Percentiles rank a stretch among this genome's conserved stretches.
These are phyloP conservation scores for Monascus ruber DNA, from an alignment of 2,329 filamentous ascomycete species.

Conservation along the genomic window DNA sequence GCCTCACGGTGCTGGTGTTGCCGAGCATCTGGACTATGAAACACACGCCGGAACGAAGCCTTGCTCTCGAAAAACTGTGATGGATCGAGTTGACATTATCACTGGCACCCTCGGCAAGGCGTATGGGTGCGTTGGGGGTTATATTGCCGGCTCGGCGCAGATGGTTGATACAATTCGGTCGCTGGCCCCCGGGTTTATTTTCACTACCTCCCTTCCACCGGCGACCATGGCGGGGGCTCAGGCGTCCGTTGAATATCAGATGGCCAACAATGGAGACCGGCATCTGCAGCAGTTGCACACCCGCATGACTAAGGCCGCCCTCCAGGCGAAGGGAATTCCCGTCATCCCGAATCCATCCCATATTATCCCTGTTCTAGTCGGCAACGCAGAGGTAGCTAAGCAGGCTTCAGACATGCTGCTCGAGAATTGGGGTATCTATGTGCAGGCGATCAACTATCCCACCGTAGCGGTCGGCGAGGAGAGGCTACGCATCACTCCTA, in stretches of 20 bases:
- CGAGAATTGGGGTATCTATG: constrained; percentile 84
- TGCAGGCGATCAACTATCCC: constrained; percentile 98
- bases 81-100: constrained; percentile 96
- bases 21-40: constrained; percentile 93
- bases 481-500: constrained; percentile 88
- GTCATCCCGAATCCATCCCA: constrained; percentile 97
- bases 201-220: constrained; percentile 91
- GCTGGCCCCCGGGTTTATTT: constrained; percentile 93
- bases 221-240: constrained; percentile 93
- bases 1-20: constrained; percentile 86
- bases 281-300: constrained; percentile 93
- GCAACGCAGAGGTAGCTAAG: constrained; percentile 87
- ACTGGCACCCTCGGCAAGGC: constrained; percentile 95
- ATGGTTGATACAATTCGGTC: constrained; percentile 90
- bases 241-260: constrained; percentile 88
- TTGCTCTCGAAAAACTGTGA: constrained; percentile 59
- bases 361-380: constrained; percentile 87
- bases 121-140: constrained; percentile 93
- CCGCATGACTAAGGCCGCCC: constrained; percentile 77
- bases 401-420: constrained; percentile 84
- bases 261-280: constrained; percentile 71
- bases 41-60: constrained; percentile 48
- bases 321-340: constrained; percentile 72
- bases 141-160: constrained; percentile 80
- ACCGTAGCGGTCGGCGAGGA: constrained; percentile 98